phyloP scores from a whole-genome alignment of 108 stramenopile genomes.

The Pseudonitzschia delicatissima region DNA sequence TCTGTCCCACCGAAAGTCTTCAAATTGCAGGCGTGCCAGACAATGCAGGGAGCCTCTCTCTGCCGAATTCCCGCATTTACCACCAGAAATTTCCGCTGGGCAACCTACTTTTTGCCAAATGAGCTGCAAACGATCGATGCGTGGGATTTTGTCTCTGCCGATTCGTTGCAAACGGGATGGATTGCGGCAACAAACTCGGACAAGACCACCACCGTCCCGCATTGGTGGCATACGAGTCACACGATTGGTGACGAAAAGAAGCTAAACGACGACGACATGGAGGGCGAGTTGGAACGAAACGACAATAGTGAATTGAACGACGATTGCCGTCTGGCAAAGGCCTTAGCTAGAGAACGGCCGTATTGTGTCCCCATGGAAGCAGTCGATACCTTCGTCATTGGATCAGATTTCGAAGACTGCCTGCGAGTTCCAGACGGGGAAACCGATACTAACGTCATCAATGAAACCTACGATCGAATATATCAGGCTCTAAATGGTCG shows the following conservation, averaged over 20 bases:
- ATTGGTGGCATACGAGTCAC: not conserved
- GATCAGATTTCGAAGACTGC: conserved; percentile 41
- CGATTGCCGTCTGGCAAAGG: conserved; percentile 48
- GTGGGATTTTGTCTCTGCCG: conserved; percentile 27
- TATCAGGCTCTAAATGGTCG: conserved; percentile 62
- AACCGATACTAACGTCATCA: conserved; percentile 5
- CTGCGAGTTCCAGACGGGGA: conserved; percentile 30
- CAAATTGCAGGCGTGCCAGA: conserved; percentile 22
- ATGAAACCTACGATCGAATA: conserved; percentile 18
- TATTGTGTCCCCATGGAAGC: conserved; percentile 49
- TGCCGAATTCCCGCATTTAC: conserved; percentile 38
- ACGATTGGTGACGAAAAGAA: not conserved
- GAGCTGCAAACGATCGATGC: conserved; percentile 27
- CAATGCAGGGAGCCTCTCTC: conserved; percentile 21
- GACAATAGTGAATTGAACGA: conserved; percentile 45
- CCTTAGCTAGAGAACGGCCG: conserved; percentile 35
- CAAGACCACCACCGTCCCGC: not conserved
- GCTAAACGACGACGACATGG: not conserved
- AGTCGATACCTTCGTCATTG: conserved; percentile 31
- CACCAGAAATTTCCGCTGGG: conserved; percentile 58
- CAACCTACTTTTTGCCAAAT: conserved; percentile 58
- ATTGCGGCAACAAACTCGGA: conserved; percentile 5
- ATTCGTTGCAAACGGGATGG: conserved; percentile 32
- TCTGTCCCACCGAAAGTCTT: conserved; percentile 7
- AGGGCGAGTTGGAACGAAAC: not conserved